phyloP scores from a whole-genome alignment of 257 asterid species.

The Fraxinus excelsior region DNA sequence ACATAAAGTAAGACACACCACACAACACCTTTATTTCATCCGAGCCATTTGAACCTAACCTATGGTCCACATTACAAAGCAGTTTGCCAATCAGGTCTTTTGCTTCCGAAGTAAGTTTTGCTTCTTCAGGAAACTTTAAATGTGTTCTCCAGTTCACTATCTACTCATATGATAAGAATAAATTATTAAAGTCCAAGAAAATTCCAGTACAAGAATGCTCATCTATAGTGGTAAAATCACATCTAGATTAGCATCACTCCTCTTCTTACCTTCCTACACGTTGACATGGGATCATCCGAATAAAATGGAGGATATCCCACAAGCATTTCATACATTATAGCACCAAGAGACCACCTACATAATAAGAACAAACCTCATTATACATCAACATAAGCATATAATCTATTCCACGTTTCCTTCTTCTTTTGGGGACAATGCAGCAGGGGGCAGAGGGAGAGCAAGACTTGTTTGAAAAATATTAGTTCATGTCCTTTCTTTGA shows the following conservation, averaged over 20 bases:
- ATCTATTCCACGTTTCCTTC: constrained; percentile 18
- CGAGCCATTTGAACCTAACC: constrained; percentile 91
- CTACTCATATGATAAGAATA: constrained; percentile 43
- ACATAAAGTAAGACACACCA: constrained; percentile 46
- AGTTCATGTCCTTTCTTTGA: background rate
- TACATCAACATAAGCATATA: constrained; percentile 20
- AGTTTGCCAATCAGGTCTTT: constrained; percentile 80
- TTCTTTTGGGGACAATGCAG: constrained; percentile 2
- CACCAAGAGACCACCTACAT: constrained; percentile 99
- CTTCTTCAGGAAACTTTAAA: constrained; percentile 93
- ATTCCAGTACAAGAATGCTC: constrained; percentile 9
- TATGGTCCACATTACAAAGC: constrained; percentile 80
- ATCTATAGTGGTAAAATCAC: constrained; percentile 15
- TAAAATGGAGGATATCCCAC: constrained; percentile 99
- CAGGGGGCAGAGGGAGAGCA: background rate
- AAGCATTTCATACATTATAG: constrained; percentile 98
- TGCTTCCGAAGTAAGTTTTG: constrained; percentile 74
- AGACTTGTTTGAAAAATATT: background rate
- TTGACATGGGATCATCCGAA: constrained; percentile 98
- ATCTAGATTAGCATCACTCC: constrained; percentile 21
- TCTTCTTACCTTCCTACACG: constrained; percentile 88
- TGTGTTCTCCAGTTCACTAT: constrained; percentile 96
- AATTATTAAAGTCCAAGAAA: background rate
- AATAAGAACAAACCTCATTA: constrained; percentile 27
- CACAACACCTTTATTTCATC: constrained; percentile 85